A percentile compares a stretch with the other conserved stretches of the same genome.
phyloP scores from a whole-genome alignment of 2,329 filamentous ascomycete species.

The Gnomoniopsis sp. region DNA sequence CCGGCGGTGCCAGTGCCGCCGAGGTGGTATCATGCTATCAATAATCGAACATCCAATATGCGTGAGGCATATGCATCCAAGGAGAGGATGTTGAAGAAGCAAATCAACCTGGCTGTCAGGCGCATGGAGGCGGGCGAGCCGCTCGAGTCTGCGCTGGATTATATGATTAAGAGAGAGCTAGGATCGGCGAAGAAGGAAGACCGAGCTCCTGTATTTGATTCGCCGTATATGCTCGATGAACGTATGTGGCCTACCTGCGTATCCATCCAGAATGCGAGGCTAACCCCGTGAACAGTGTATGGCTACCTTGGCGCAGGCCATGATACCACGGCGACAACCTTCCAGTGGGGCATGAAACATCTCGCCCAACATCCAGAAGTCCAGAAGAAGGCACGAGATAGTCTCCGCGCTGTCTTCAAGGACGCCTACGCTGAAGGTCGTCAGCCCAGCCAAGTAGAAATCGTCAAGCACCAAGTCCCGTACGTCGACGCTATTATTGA shows the following conservation, averaged over 20 bases:
- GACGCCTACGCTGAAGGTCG: constrained; percentile 21
- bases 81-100: neutral
- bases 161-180: constrained; percentile 32
- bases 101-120: neutral
- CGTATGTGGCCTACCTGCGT: neutral
- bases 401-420: neutral
- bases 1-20: neutral
- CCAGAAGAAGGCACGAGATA: constrained; percentile 26
- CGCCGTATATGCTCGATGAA: constrained; percentile 30
- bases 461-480: constrained; percentile 21
- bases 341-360: constrained; percentile 27
- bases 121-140: neutral
- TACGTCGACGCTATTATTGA: constrained; percentile 31
- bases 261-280: neutral
- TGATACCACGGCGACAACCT: constrained; percentile 23
- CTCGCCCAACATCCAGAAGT: constrained; percentile 20
- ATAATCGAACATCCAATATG: neutral
- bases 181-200: constrained; percentile 27
- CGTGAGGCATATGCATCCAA: constrained; percentile 1
- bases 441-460: constrained; percentile 22
- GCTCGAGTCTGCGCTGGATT: constrained; percentile 24
- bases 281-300: neutral
- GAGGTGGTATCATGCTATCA: neutral
- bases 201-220: constrained; percentile 27
- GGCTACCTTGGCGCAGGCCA: constrained; percentile 18